Evolutionary conservation across 1,284 basidiomycete genomes (phyloP).

Genomic region (Thelephora terrestris): DNA sequence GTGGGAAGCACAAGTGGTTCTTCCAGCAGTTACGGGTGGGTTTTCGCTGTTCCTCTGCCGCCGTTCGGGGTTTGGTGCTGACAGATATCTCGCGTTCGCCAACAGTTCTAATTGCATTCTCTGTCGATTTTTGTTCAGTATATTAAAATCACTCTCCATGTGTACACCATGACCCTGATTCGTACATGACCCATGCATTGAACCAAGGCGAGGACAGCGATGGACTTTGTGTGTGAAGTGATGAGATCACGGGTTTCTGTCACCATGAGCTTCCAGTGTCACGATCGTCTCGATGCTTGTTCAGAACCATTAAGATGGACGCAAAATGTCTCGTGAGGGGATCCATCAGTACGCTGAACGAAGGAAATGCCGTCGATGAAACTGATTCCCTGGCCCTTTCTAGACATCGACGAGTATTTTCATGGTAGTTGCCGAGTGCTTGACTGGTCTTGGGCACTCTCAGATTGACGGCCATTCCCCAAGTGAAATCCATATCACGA

Average conservation of each 20-base stretch:
- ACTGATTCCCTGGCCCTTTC: background rate
- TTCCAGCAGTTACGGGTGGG: constrained; percentile 72
- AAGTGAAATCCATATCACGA: constrained; percentile 39
- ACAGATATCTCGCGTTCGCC: background rate
- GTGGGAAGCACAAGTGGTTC: constrained; percentile 95
- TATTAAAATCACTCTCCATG: constrained; percentile 12
- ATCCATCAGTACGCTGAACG: constrained; percentile 37
- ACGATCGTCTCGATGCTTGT: background rate
- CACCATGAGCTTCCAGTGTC: background rate
- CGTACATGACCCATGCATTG: constrained; percentile 3
- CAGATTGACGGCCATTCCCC: constrained; percentile 1
- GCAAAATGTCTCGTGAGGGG: constrained; percentile 35
- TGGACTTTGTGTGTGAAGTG: too few relatives aligned
- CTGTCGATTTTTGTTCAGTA: constrained; percentile 4
- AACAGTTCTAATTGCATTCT: constrained; percentile 12
- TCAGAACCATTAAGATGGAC: too few relatives aligned
- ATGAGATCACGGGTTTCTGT: too few relatives aligned
- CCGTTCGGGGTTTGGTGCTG: background rate
- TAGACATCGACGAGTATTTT: constrained; percentile 52
- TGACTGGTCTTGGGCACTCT: background rate
- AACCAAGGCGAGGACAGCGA: background rate
- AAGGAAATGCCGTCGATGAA: too few relatives aligned
- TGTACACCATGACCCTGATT: constrained; percentile 5
- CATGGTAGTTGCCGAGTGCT: constrained; percentile 27
- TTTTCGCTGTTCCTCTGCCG: constrained; percentile 8